Evolutionary conservation across 768 basidiomycete genomes (phyloP).

Genomic region (Epithele typhae): DNA sequence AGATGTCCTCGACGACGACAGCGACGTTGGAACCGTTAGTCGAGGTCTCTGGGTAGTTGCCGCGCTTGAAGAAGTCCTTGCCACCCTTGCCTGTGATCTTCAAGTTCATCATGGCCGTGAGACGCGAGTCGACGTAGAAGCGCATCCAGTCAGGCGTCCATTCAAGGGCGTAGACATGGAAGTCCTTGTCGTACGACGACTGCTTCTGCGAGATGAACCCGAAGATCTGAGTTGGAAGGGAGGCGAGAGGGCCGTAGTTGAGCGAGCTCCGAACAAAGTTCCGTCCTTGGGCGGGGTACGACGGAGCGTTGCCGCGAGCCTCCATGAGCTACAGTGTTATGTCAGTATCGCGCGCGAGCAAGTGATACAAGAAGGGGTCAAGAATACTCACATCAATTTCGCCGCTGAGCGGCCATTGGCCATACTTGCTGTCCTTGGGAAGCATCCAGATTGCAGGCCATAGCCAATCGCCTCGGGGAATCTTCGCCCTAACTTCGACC

Average conservation of each 20-base stretch:
- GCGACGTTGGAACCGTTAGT: constrained; percentile 37
- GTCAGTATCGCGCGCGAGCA: no score
- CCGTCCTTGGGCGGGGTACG: constrained; percentile 38
- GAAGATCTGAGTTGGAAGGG: constrained; percentile 37
- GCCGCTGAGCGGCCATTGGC: constrained; percentile 50
- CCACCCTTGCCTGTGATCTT: constrained; percentile 37
- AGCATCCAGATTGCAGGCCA: constrained; percentile 45
- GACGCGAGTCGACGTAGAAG: constrained; percentile 48
- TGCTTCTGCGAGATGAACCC: constrained; percentile 43
- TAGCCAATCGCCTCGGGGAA: constrained; percentile 42
- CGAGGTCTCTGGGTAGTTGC: constrained; percentile 47
- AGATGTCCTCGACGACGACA: constrained; percentile 43
- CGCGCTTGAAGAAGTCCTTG: constrained; percentile 48
- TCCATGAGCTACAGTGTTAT: constrained; percentile 40
- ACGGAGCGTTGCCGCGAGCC: constrained; percentile 46
- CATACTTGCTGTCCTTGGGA: constrained; percentile 41
- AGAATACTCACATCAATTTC: constrained; percentile 51
- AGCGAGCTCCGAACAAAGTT: constrained; percentile 53
- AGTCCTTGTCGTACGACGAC: constrained; percentile 41
- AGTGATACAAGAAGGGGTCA: no score
- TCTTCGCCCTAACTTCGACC: constrained; percentile 47
- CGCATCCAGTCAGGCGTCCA: constrained; percentile 56
- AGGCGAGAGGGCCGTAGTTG: constrained; percentile 59
- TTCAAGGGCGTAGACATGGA: constrained; percentile 54
- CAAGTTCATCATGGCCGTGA: constrained; percentile 49